Conservation (phyloP, 2,329 filamentous ascomycete genomes). For the Apiospora phragmitis region DNA sequence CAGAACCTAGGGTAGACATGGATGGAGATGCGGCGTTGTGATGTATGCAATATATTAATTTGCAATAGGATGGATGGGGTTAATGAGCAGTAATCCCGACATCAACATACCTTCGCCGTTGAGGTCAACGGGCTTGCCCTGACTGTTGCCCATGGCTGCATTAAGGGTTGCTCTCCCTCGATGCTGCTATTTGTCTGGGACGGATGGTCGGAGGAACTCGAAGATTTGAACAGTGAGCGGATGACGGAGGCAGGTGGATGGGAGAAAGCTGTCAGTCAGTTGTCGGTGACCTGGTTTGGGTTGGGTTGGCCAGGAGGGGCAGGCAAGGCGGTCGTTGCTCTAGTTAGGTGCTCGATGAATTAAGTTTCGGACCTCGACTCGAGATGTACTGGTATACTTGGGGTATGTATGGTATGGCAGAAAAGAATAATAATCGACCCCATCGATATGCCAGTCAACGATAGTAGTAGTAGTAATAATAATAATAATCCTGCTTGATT, state of each 20-base stretch:
- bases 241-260: background rate
- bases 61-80: background rate
- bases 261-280: conserved; percentile 1
- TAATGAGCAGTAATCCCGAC: conserved; percentile 17
- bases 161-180: conserved; percentile 4
- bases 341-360: background rate
- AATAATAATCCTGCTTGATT: background rate
- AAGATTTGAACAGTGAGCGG: background rate
- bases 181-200: conserved; percentile 4
- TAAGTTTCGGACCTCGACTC: conserved; percentile 7
- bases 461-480: background rate
- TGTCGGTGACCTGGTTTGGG: conserved; percentile 2
- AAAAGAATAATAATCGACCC: background rate
- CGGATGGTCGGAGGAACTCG: background rate
- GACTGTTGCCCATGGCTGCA: conserved; percentile 81
- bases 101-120: conserved; percentile 80
- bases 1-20: background rate
- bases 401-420: conserved; percentile 6
- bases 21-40: background rate
- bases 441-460: conserved; percentile 1
- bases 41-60: background rate
- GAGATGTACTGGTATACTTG: conserved; percentile 5
- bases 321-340: conserved; percentile 3
- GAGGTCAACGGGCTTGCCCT: conserved; percentile 89
- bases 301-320: background rate